These are phyloP conservation scores for Thymus quinquecostatus DNA, from an alignment of 257 asterid genomes.

Conservation along the genomic window DNA sequence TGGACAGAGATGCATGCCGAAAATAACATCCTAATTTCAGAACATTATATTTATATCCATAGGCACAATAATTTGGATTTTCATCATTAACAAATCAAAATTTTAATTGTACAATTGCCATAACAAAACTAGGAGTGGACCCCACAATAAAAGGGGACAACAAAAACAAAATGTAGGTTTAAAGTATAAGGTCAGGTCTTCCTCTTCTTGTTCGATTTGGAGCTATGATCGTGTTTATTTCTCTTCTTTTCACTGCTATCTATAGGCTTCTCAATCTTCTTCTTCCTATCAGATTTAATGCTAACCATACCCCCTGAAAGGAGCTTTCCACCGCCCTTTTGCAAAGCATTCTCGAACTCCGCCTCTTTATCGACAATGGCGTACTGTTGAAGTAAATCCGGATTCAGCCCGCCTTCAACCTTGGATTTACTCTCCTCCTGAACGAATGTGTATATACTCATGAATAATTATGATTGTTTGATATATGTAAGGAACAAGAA, in stretches of 20 bases:
- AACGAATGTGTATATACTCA: not conserved
- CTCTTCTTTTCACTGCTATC: slow-evolving; percentile 54
- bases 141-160: not conserved
- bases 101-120: not conserved
- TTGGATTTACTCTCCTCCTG: slow-evolving; percentile 66
- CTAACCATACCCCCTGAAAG: slow-evolving; percentile 59
- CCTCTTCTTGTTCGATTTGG: slow-evolving; percentile 71
- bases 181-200: slow-evolving; percentile 30
- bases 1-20: no score
- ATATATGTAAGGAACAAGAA: not conserved
- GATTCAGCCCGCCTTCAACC: slow-evolving; percentile 51
- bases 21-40: no score
- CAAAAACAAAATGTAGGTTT: not conserved
- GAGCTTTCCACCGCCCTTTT: slow-evolving; percentile 52
- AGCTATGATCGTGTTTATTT: slow-evolving; percentile 48
- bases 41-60: no score
- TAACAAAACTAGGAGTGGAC: not conserved
- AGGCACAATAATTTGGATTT: not conserved
- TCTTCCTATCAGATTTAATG: slow-evolving; percentile 58
- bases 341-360: slow-evolving; percentile 77
- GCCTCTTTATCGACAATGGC: slow-evolving; percentile 73
- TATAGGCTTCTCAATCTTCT: slow-evolving; percentile 36
- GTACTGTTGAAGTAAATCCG: slow-evolving; percentile 65
- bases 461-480: not conserved
- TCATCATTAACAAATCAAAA: not conserved